These are phyloP conservation scores for Aspergillus transmontanensis DNA, from an alignment of 2,329 filamentous ascomycete species.

Conservation along the genomic window DNA sequence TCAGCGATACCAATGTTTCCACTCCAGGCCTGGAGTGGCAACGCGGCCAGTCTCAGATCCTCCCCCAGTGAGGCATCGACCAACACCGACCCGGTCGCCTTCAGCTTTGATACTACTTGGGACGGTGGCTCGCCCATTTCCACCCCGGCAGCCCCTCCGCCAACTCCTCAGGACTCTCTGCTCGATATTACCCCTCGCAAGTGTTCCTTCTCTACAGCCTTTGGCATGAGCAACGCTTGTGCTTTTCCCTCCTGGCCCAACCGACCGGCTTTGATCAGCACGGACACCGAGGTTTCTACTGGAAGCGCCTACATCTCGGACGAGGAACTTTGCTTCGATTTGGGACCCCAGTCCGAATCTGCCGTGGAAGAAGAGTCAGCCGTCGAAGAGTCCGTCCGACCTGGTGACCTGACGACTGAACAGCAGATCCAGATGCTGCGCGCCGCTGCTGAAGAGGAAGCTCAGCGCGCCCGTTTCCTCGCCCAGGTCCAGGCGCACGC, in stretches of 20 bases:
- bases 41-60: constrained; percentile 24
- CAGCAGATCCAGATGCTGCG: constrained; percentile 43
- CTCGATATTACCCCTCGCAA: constrained; percentile 47
- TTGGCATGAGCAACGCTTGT: constrained; percentile 43
- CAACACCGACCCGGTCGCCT: constrained; percentile 20
- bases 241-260: constrained; percentile 50
- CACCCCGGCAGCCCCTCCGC: constrained; percentile 42
- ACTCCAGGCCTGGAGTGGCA: constrained; percentile 26
- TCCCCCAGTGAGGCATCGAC: constrained; percentile 25
- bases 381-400: constrained; percentile 21
- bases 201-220: constrained; percentile 43
- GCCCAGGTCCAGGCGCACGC: constrained; percentile 46
- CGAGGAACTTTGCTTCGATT: constrained; percentile 43
- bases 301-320: constrained; percentile 46
- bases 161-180: constrained; percentile 40
- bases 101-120: constrained; percentile 30
- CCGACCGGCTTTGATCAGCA: constrained; percentile 39
- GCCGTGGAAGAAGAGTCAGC: constrained; percentile 33
- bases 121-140: constrained; percentile 26
- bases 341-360: constrained; percentile 28
- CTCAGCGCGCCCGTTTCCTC: constrained; percentile 39
- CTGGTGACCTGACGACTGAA: constrained; percentile 38
- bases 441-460: constrained; percentile 39
- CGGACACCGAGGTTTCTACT: constrained; percentile 32
- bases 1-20: constrained; percentile 21